Conservation (phyloP, 148 eudicot species). For the Camellia granthamiana region DNA sequence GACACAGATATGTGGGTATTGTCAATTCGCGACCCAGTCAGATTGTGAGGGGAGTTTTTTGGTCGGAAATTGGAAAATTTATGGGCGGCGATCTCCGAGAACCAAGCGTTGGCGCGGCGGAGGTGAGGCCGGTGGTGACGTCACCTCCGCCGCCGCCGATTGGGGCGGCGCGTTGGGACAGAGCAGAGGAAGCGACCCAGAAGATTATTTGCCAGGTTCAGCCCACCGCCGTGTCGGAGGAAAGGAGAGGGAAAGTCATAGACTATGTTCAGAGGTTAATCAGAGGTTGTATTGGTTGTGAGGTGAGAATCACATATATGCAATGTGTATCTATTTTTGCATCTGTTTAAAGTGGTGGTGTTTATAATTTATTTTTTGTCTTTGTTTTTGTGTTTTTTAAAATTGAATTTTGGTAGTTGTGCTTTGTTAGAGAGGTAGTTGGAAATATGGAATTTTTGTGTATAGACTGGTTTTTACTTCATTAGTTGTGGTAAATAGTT, state of each 20-base stretch:
- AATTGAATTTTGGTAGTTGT: background rate
- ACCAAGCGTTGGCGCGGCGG: conserved; percentile 38
- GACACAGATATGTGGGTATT: background rate
- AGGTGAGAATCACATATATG: conserved; percentile 26
- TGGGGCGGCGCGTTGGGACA: conserved; percentile 35
- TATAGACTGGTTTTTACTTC: background rate
- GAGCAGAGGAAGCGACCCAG: conserved; percentile 37
- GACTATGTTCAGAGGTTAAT: conserved; percentile 56
- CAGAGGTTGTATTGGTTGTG: conserved; percentile 34
- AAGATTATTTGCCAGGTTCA: conserved; percentile 48
- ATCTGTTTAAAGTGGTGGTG: background rate
- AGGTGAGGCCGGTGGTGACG: conserved; percentile 28
- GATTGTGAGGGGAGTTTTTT: background rate
- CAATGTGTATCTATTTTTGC: background rate
- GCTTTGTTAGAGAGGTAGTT: background rate
- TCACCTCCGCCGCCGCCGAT: conserved; percentile 21
- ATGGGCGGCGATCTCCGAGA: conserved; percentile 50
- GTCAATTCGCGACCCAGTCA: background rate
- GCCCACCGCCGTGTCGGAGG: conserved; percentile 52
- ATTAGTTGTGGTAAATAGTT: background rate
- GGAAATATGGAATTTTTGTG: background rate
- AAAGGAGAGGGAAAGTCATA: conserved; percentile 46
- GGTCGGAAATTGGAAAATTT: conserved; percentile 16
- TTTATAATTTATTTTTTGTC: background rate
- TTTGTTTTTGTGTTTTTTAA: background rate